phyloP scores from a whole-genome alignment of 176 grass and related monocot species.

The Lolium perenne region DNA sequence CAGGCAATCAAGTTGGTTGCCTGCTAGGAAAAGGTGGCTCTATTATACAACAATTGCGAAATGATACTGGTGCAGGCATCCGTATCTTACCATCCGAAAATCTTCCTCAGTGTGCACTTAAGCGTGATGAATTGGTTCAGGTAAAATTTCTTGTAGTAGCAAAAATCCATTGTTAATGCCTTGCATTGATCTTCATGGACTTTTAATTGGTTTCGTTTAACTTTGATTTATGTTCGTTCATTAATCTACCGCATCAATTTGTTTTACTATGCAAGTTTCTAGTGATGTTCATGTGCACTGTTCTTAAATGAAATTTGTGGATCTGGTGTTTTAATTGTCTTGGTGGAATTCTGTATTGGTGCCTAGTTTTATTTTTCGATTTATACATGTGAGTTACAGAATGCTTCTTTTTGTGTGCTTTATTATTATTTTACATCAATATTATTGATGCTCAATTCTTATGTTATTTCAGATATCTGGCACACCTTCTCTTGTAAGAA shows the following conservation, averaged over 20 bases:
- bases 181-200: slow-evolving; percentile 19
- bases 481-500: slow-evolving; percentile 72
- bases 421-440: slow-evolving; percentile 25
- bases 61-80: slow-evolving; percentile 77
- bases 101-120: slow-evolving; percentile 85
- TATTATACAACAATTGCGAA: slow-evolving; percentile 89
- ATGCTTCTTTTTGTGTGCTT: slow-evolving; percentile 33
- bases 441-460: slow-evolving; percentile 30
- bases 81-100: slow-evolving; percentile 76
- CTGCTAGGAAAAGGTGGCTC: slow-evolving; percentile 95
- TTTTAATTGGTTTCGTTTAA: slow-evolving; percentile 25
- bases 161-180: slow-evolving; percentile 33
- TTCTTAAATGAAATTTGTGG: slow-evolving; percentile 17
- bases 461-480: slow-evolving; percentile 80
- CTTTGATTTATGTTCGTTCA: slow-evolving; percentile 37
- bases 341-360: neutral
- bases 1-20: slow-evolving; percentile 89
- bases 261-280: slow-evolving; percentile 27
- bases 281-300: neutral
- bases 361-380: slow-evolving; percentile 21
- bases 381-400: neutral
- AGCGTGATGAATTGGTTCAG: slow-evolving; percentile 92
- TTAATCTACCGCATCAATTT: slow-evolving; percentile 32
- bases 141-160: slow-evolving; percentile 50
- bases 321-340: slow-evolving; percentile 21